These are phyloP conservation scores for Irpex sp. DNA, from an alignment of 1,284 basidiomycete species.

Conservation along the genomic window DNA sequence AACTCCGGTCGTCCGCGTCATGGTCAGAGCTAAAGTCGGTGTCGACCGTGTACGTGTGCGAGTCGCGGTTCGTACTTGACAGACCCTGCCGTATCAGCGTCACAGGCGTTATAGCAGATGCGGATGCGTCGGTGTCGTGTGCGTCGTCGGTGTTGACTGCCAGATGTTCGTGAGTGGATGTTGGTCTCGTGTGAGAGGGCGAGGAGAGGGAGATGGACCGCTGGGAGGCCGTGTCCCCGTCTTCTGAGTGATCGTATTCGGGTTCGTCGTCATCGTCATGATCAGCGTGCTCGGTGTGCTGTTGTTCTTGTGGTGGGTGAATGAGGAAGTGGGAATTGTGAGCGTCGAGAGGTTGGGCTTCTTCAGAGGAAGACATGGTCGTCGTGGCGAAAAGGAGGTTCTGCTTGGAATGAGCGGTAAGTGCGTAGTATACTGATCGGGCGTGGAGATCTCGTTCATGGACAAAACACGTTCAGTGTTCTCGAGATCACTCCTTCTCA, in stretches of 20 bases:
- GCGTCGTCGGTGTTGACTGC: neutral
- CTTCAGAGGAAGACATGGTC: neutral
- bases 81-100: slow-evolving; percentile 25
- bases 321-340: slow-evolving; percentile 26
- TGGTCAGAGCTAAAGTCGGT: slow-evolving; percentile 45
- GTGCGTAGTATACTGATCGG: no score
- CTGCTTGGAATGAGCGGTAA: no score
- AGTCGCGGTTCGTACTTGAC: slow-evolving; percentile 15
- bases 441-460: no score
- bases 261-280: slow-evolving; percentile 10
- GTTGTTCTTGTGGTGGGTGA: slow-evolving; percentile 21
- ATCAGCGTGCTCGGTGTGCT: slow-evolving; percentile 12
- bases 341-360: neutral
- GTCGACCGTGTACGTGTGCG: slow-evolving; percentile 33
- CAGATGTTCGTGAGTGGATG: slow-evolving; percentile 17
- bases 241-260: slow-evolving; percentile 31
- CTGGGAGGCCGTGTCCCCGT: slow-evolving; percentile 77
- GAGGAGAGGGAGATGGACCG: slow-evolving; percentile 73
- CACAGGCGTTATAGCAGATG: slow-evolving; percentile 20
- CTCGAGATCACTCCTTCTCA: no score
- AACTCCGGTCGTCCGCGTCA: slow-evolving; percentile 41
- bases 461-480: no score
- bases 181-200: slow-evolving; percentile 29
- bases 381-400: neutral
- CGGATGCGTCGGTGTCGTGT: slow-evolving; percentile 22